phyloP scores from a whole-genome alignment of 148 eudicot species.

The Bassia scoparia region DNA sequence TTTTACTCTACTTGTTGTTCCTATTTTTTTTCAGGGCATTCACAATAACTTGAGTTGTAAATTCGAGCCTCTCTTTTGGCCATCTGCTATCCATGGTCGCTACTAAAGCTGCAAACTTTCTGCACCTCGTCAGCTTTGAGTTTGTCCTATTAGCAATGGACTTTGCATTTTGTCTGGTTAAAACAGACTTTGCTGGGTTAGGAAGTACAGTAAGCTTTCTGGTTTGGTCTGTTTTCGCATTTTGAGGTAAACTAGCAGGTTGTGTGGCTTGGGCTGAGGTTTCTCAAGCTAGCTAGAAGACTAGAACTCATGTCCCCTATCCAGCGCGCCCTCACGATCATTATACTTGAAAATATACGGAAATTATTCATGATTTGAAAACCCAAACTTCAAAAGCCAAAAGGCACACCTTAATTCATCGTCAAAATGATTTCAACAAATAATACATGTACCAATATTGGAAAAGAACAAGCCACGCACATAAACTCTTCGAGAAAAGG shows the following conservation, averaged over 20 bases:
- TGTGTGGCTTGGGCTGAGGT: background rate
- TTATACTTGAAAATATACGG: too few species aligned
- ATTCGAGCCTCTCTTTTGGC: slow-evolving; percentile 68
- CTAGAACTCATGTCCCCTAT: too few species aligned
- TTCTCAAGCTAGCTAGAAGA: too few species aligned
- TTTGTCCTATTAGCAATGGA: background rate
- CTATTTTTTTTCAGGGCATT: slow-evolving; percentile 60
- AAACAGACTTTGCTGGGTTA: background rate
- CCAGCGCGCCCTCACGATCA: too few species aligned
- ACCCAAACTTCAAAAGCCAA: too few species aligned
- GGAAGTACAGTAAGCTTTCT: background rate
- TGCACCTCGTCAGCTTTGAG: slow-evolving; percentile 35
- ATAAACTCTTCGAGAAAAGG: too few species aligned
- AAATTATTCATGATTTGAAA: too few species aligned
- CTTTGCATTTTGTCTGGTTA: background rate
- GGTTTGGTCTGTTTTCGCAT: background rate
- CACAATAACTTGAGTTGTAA: slow-evolving; percentile 68
- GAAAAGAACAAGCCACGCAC: too few species aligned
- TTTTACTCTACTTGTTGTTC: slow-evolving; percentile 15
- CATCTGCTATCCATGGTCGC: slow-evolving; percentile 69
- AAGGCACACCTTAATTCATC: too few species aligned
- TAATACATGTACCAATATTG: too few species aligned
- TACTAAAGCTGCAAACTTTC: slow-evolving; percentile 51
- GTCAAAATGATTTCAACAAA: too few species aligned
- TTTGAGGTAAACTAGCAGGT: background rate